Evolutionary conservation across 768 basidiomycete genomes (phyloP).

Genomic region (Nidula microcarpa): DNA sequence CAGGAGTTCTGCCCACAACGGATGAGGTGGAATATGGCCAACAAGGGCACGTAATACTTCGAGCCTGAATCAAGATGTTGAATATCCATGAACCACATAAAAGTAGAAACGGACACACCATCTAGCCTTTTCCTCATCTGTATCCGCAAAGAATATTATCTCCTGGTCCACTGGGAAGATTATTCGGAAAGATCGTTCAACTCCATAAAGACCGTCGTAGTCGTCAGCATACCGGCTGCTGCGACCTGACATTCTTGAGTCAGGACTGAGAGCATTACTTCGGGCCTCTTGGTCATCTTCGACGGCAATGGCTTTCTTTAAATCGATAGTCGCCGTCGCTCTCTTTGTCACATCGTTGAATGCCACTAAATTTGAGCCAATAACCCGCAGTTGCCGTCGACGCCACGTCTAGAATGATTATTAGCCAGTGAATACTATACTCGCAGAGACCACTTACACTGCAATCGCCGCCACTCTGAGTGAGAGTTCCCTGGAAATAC

Average conservation of each 20-base stretch:
- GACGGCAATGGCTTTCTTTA: constrained; percentile 76
- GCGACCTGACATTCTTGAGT: constrained; percentile 36
- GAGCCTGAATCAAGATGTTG: constrained; percentile 50
- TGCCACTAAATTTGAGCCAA: constrained; percentile 82
- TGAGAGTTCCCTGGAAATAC: constrained; percentile 89
- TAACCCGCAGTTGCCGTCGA: constrained; percentile 77
- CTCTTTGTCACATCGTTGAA: constrained; percentile 94
- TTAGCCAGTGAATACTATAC: constrained; percentile 4
- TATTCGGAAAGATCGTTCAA: constrained; percentile 83
- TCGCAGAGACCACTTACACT: constrained; percentile 48
- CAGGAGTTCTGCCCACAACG: constrained; percentile 88
- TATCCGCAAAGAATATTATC: constrained; percentile 90
- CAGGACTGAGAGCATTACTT: constrained; percentile 14
- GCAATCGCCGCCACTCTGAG: constrained; percentile 93
- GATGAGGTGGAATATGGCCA: constrained; percentile 88
- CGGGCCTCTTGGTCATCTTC: constrained; percentile 71
- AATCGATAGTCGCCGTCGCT: constrained; percentile 84
- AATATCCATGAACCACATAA: not conserved
- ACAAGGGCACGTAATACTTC: constrained; percentile 81
- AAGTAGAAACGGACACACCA: constrained; percentile 54
- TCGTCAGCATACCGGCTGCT: constrained; percentile 45
- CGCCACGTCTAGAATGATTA: constrained; percentile 62
- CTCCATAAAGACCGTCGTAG: constrained; percentile 61
- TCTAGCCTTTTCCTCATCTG: constrained; percentile 78
- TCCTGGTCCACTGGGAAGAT: constrained; percentile 74